Evolutionary conservation across 202 grass and related monocot genomes (phyloP).

Genomic region (Hordeum pubiflorum): DNA sequence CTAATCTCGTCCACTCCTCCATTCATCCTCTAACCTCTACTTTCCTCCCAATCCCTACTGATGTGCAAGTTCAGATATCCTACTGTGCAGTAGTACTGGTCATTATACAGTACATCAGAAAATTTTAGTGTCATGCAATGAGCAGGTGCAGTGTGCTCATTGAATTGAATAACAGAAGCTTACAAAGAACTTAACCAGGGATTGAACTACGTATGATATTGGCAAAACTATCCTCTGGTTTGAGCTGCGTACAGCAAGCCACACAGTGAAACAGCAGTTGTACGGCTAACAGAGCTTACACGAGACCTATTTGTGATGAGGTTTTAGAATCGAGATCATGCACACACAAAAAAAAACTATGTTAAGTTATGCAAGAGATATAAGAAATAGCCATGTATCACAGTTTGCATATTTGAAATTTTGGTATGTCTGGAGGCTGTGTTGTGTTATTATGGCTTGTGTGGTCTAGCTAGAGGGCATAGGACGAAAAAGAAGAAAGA

Average conservation of each 20-base stretch:
- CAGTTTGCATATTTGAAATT: conserved; percentile 19
- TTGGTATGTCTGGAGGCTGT: background rate
- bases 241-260: background rate
- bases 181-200: background rate
- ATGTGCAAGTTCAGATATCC: background rate
- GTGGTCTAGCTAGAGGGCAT: background rate
- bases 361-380: conserved; percentile 18
- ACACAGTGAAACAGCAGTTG: background rate
- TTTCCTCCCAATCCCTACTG: background rate
- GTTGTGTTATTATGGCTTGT: conserved; percentile 16
- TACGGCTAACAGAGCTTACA: background rate
- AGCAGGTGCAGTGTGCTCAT: background rate
- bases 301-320: background rate
- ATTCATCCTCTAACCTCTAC: background rate
- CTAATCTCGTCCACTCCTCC: background rate
- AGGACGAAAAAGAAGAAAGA: conserved; percentile 3
- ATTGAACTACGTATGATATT: background rate
- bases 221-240: background rate
- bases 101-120: background rate
- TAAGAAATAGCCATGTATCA: conserved; percentile 7
- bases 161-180: background rate
- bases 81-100: background rate
- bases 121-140: background rate
- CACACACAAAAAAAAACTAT: background rate
- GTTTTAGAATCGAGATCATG: background rate